Percentiles rank a stretch among this genome's conserved stretches.
These are phyloP conservation scores for Craspedostauros australis DNA, from an alignment of 108 stramenopile species.

Conservation along the genomic window DNA sequence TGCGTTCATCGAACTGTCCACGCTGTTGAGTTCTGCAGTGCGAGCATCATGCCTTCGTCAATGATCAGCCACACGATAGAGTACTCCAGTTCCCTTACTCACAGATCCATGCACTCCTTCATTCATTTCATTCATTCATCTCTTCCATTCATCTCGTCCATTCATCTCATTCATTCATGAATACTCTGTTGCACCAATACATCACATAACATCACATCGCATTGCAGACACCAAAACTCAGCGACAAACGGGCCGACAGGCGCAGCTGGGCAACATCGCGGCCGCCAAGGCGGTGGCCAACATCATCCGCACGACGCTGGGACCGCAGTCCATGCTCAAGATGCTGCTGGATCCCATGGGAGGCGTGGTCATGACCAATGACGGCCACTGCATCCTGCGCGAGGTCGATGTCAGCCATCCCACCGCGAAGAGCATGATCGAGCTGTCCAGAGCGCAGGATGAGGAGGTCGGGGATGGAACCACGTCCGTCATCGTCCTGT, in stretches of 20 bases:
- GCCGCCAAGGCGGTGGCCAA: slow-evolving; percentile 94
- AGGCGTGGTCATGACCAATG: slow-evolving; percentile 99
- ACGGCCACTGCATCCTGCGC: slow-evolving; percentile 98
- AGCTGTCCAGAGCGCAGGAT: slow-evolving; percentile 95
- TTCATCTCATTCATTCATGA: not conserved
- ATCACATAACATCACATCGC: not conserved
- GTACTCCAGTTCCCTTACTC: not conserved
- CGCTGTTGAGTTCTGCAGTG: not conserved
- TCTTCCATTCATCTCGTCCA: not conserved
- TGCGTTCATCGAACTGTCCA: not conserved
- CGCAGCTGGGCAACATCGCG: slow-evolving; percentile 94
- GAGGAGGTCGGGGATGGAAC: slow-evolving; percentile 99
- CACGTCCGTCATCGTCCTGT: slow-evolving; percentile 98
- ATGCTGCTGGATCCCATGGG: slow-evolving; percentile 99
- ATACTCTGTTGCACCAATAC: not conserved
- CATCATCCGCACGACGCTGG: slow-evolving; percentile 98
- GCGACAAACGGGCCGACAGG: slow-evolving; percentile 94
- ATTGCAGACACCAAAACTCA: slow-evolving; percentile 87
- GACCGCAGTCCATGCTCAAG: slow-evolving; percentile 98
- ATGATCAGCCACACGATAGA: not conserved
- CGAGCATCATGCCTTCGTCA: not conserved
- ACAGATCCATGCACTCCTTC: not conserved
- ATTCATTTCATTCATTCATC: not conserved
- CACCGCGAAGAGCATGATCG: slow-evolving; percentile 99
- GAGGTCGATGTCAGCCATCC: slow-evolving; percentile 99